Conservation (phyloP, 805 yeast species). For the Starmera amethionina region DNA sequence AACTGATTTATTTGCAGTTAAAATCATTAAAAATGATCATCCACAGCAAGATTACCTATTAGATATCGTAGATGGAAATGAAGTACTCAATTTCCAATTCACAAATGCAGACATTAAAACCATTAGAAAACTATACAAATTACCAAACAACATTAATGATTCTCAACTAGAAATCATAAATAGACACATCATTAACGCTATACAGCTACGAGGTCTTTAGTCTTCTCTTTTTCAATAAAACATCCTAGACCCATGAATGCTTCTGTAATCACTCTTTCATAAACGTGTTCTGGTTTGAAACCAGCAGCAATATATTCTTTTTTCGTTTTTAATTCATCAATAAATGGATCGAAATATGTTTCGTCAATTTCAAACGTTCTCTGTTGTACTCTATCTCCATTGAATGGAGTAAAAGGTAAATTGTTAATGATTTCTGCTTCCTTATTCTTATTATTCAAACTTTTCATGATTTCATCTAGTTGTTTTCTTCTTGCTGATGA, state of each 20-base stretch:
- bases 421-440: slow-evolving; percentile 21
- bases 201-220: slow-evolving; percentile 36
- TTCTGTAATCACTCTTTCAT: slow-evolving; percentile 69
- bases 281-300: slow-evolving; percentile 60
- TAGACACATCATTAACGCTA: slow-evolving; percentile 28
- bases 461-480: slow-evolving; percentile 28
- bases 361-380: slow-evolving; percentile 39
- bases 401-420: slow-evolving; percentile 87
- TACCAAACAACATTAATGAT: slow-evolving; percentile 4
- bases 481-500: slow-evolving; percentile 54
- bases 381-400: slow-evolving; percentile 67
- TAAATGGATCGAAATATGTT: slow-evolving; percentile 54
- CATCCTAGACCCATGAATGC: slow-evolving; percentile 90
- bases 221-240: slow-evolving; percentile 53
- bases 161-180: no score
- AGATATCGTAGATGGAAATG: slow-evolving; percentile 23
- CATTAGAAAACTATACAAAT: no score
- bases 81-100: slow-evolving; percentile 1
- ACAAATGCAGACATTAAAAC: no score
- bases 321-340: slow-evolving; percentile 41
- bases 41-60: slow-evolving; percentile 10
- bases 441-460: slow-evolving; percentile 25
- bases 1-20: slow-evolving; percentile 38
- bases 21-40: slow-evolving; percentile 24
- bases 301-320: slow-evolving; percentile 79